Evolutionary conservation across 2,329 filamentous ascomycete genomes (phyloP).

Genomic region (Aspergillus sp.): DNA sequence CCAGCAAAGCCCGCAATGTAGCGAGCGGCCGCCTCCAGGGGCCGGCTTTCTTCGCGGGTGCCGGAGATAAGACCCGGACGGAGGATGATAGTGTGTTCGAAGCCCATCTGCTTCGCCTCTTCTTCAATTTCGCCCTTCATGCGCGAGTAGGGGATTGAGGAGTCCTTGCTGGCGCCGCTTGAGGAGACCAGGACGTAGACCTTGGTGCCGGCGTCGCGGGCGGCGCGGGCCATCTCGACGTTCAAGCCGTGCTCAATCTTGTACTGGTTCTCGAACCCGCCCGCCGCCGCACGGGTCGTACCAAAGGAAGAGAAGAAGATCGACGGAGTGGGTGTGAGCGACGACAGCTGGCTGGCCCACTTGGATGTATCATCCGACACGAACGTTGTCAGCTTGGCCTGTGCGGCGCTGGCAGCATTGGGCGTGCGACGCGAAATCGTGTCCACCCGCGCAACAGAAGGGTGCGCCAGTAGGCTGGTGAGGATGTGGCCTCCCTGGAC

Average conservation of each 20-base stretch:
- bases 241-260: constrained; percentile 88
- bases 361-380: constrained; percentile 64
- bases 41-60: constrained; percentile 59
- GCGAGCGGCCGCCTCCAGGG: constrained; percentile 57
- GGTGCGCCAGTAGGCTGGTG: constrained; percentile 43
- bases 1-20: constrained; percentile 57
- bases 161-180: constrained; percentile 50
- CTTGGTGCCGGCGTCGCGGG: constrained; percentile 67
- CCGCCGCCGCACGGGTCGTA: constrained; percentile 73
- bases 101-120: constrained; percentile 65
- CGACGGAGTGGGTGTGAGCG: constrained; percentile 54
- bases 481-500: constrained; percentile 71
- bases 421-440: constrained; percentile 46
- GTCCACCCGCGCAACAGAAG: constrained; percentile 39
- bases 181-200: constrained; percentile 76
- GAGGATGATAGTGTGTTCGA: constrained; percentile 73
- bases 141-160: constrained; percentile 53
- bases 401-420: constrained; percentile 43
- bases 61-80: constrained; percentile 76
- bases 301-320: constrained; percentile 76
- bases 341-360: constrained; percentile 63
- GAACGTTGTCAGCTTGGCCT: constrained; percentile 63
- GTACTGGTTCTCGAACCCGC: constrained; percentile 74
- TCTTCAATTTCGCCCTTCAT: constrained; percentile 93
- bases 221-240: constrained; percentile 70